phyloP scores from a whole-genome alignment of 1,284 basidiomycete species.

The Tilletia indica region DNA sequence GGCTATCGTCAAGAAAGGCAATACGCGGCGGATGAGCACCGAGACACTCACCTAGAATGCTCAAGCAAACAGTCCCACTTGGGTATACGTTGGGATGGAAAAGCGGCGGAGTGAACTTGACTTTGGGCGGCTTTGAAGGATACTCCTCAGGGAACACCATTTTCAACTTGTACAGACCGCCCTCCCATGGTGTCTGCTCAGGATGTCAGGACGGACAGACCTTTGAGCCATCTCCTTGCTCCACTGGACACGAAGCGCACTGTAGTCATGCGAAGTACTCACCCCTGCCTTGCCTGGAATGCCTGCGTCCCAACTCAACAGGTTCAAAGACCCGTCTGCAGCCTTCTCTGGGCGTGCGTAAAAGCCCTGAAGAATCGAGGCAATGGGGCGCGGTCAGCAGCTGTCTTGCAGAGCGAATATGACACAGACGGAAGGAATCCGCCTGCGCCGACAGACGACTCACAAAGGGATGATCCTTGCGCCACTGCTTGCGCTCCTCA shows the following conservation, averaged over 20 bases:
- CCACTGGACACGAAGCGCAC: background rate
- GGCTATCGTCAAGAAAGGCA: background rate
- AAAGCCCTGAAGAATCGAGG: constrained; percentile 71
- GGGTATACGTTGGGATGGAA: constrained; percentile 99
- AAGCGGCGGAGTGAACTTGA: constrained; percentile 92
- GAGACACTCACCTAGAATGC: constrained; percentile 67
- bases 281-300: constrained; percentile 59
- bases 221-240: background rate
- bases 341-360: constrained; percentile 88
- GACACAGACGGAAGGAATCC: too few relatives aligned
- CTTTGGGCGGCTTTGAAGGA: constrained; percentile 92
- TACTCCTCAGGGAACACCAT: constrained; percentile 69
- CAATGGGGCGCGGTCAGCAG: background rate
- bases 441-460: constrained; percentile 57
- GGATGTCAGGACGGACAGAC: background rate
- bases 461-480: constrained; percentile 98
- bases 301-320: constrained; percentile 95
- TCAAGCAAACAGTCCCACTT: constrained; percentile 95
- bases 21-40: background rate
- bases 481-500: constrained; percentile 98
- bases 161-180: constrained; percentile 84
- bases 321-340: constrained; percentile 86
- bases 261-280: constrained; percentile 22
- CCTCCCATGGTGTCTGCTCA: constrained; percentile 88
- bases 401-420: constrained; percentile 14